Base-by-base conservation (phyloP, 345 rosid species). In the Ceriops decandra region DNA sequence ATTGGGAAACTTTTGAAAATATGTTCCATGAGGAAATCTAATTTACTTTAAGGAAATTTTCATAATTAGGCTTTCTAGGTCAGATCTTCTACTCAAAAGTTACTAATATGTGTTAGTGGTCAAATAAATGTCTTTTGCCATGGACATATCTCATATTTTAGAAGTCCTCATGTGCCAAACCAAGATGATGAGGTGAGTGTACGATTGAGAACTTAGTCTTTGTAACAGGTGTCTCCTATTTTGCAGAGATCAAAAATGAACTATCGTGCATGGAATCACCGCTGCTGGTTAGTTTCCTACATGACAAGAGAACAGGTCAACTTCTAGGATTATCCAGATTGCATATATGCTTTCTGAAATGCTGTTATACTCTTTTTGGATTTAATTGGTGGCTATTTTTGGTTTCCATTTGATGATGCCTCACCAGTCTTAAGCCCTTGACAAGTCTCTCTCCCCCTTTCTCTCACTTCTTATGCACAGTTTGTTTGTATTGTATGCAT, bases 221-320 rank as follows among this genome's bases (percentile, higher is more conserved):
- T 57, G 42, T 66, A 67, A 26, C 2, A 60, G 64, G 21, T 19
- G 38, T 21, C 49, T 20, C 47, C 49, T 72, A 24, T 61, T 63
- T 75, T 79, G 71, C 88, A 95, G 99, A 86, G 87, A 77, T 91
- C 88, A 76, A 91, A 95, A 80, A 91, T 95, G 99, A 95, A 95
- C 66, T 95, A 90, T 33, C 92, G 96, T 61, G 99, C 98, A 61
- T 95, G 99, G 98, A 90, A 90, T 82, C 99, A 95, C 71, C 91
- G 98, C n/a, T 85, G 93, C 86, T 95, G 99, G 93, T 73, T 90
- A 77, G 97, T 90, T 72, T 84, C 90, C 63, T 86, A 82, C 80
- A 90, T 91, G 99, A 72, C 79, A 32, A 69, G 77, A 49, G 85
- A 85, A 75, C 95, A 85, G 90, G 96, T 95, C 51, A 74, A 74